Percentiles rank a stretch among this genome's conserved stretches.
phyloP scores from a whole-genome alignment of 2,329 filamentous ascomycete species.

The Coniochaeta pulveracea region DNA sequence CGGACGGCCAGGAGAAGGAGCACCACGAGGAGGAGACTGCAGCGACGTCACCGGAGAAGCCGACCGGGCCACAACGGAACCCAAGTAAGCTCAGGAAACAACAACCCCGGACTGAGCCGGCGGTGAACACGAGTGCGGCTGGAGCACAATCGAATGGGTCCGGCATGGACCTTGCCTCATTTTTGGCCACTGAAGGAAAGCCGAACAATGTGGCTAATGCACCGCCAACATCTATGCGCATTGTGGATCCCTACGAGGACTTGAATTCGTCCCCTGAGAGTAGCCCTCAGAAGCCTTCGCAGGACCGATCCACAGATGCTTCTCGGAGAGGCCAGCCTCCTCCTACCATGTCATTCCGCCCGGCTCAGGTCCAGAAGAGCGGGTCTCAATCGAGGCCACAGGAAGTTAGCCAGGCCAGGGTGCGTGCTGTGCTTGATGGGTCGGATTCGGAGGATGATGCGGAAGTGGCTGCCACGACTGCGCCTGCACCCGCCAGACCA shows the following conservation, averaged over 20 bases:
- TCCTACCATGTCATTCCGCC: too few relatives aligned
- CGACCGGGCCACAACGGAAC: slow-evolving; percentile 35
- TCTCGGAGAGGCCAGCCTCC: too few relatives aligned
- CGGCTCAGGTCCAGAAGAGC: too few relatives aligned
- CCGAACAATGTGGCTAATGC: slow-evolving; percentile 43
- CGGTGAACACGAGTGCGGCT: slow-evolving; percentile 29
- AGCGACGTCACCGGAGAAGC: slow-evolving; percentile 32
- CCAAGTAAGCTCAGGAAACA: slow-evolving; percentile 63
- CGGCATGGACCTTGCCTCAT: slow-evolving; percentile 28
- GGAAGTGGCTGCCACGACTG: background rate
- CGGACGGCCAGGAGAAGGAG: slow-evolving; percentile 31
- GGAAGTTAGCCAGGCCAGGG: slow-evolving; percentile 47
- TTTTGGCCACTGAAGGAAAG: slow-evolving; percentile 25
- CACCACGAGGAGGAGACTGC: slow-evolving; percentile 28
- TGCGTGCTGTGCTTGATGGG: slow-evolving; percentile 58
- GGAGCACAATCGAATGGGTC: slow-evolving; percentile 17
- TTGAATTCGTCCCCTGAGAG: slow-evolving; percentile 7
- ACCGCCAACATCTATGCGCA: slow-evolving; percentile 45
- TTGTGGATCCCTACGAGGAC: slow-evolving; percentile 32
- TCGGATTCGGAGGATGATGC: slow-evolving; percentile 48
- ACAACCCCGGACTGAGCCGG: slow-evolving; percentile 37
- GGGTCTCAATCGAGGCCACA: slow-evolving; percentile 43
- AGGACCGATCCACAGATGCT: slow-evolving; percentile 18
- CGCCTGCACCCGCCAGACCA: slow-evolving; percentile 15
- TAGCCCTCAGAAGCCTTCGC: slow-evolving; percentile 18